Percentiles rank a stretch among this genome's conserved stretches.
Evolutionary conservation across 2,329 filamentous ascomycete genomes (phyloP).

Genomic region (Aspergillus caelatus): DNA sequence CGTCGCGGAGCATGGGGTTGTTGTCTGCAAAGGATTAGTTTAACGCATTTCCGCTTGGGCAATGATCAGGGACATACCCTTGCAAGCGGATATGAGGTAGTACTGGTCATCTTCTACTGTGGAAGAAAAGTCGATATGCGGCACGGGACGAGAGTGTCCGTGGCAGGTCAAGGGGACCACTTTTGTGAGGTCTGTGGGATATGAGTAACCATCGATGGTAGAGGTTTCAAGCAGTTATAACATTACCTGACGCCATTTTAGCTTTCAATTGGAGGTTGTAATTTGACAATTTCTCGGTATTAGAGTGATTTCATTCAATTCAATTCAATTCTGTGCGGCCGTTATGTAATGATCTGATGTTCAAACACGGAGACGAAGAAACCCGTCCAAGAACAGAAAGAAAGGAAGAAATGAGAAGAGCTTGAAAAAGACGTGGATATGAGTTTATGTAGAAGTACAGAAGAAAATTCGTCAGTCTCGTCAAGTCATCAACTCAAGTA

Average conservation of each 20-base stretch:
- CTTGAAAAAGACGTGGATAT: conserved; percentile 17
- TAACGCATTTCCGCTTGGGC: neutral
- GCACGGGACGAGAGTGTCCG: conserved; percentile 88
- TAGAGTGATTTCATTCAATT: conserved; percentile 14
- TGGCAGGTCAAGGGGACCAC: conserved; percentile 92
- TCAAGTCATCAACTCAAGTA: conserved; percentile 41
- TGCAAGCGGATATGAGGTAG: conserved; percentile 91
- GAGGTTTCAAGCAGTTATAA: neutral
- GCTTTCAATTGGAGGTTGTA: conserved; percentile 9
- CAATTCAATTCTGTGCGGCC: conserved; percentile 21
- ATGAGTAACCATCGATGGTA: conserved; percentile 7
- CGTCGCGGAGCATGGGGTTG: conserved; percentile 97
- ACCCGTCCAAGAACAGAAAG: conserved; percentile 14
- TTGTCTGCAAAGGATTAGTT: conserved; percentile 65
- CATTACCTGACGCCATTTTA: conserved; percentile 30
- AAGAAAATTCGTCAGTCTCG: conserved; percentile 44
- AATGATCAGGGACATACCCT: conserved; percentile 58
- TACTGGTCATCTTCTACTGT: conserved; percentile 81
- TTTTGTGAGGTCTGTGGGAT: conserved; percentile 44
- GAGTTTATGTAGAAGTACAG: conserved; percentile 33
- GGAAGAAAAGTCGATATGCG: conserved; percentile 86
- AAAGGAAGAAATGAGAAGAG: conserved; percentile 6
- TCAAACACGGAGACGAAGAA: conserved; percentile 14
- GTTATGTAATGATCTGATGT: conserved; percentile 15
- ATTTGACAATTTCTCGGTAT: neutral